A percentile compares a stretch with the other conserved stretches of the same genome.
Evolutionary conservation across 2,329 filamentous ascomycete species (phyloP).

Genomic region (Colletotrichum chlorophyti): DNA sequence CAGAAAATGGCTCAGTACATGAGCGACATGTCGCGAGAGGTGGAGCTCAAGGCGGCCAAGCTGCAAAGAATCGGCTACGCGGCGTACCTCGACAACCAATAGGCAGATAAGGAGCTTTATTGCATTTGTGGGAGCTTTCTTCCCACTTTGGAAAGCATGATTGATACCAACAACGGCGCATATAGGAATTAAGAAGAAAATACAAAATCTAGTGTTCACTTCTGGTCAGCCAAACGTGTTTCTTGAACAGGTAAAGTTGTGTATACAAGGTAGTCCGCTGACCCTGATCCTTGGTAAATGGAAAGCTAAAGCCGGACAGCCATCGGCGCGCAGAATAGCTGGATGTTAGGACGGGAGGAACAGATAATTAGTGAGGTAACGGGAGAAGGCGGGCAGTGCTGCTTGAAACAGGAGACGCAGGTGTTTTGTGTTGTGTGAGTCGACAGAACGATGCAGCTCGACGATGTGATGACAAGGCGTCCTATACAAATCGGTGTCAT

Average conservation of each 20-base stretch:
- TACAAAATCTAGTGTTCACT: not conserved
- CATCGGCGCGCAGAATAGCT: not conserved
- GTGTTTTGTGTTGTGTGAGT: no score
- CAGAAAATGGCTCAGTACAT: conserved; percentile 67
- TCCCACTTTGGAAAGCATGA: conserved; percentile 12
- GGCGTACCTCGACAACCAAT: conserved; percentile 54
- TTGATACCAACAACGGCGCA: conserved; percentile 26
- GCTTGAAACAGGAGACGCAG: not conserved
- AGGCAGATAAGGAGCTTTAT: not conserved
- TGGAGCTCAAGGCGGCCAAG: conserved; percentile 66
- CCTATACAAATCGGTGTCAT: no score
- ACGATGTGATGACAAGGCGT: no score
- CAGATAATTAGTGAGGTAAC: not conserved
- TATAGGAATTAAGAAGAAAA: conserved; percentile 2
- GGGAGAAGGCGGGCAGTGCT: not conserved
- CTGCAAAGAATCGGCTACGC: conserved; percentile 63
- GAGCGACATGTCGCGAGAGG: conserved; percentile 67
- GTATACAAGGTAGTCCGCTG: not conserved
- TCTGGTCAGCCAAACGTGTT: not conserved
- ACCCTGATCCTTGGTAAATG: not conserved
- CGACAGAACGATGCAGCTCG: no score
- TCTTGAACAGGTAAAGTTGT: not conserved
- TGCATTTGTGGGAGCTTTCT: conserved; percentile 7
- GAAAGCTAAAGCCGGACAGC: not conserved
- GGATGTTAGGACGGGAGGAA: not conserved